These are phyloP conservation scores for Saccharomyces jurei DNA, from an alignment of 805 yeast species.

Conservation along the genomic window DNA sequence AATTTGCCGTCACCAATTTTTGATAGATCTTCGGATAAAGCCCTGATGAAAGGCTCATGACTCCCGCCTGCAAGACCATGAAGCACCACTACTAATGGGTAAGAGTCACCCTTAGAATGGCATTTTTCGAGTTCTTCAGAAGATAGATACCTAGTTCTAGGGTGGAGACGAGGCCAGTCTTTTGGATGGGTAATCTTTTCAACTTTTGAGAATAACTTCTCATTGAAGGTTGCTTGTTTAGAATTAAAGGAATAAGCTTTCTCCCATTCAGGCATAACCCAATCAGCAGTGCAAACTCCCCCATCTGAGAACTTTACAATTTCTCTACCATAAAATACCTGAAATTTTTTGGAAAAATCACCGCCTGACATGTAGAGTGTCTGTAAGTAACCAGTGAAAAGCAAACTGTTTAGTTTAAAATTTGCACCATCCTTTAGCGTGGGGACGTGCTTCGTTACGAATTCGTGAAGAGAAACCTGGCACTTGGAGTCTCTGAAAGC, in stretches of 20 bases:
- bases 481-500: constrained; percentile 12
- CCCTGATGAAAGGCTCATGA: constrained; percentile 61
- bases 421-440: constrained; percentile 39
- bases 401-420: constrained; percentile 51
- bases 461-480: constrained; percentile 14
- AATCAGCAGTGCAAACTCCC: constrained; percentile 69
- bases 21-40: constrained; percentile 39
- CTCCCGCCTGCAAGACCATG: constrained; percentile 79
- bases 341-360: constrained; percentile 40
- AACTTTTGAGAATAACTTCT: constrained; percentile 23
- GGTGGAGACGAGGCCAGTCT: constrained; percentile 52
- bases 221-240: constrained; percentile 11
- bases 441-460: constrained; percentile 31
- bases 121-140: constrained; percentile 34
- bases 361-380: constrained; percentile 59
- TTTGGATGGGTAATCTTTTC: constrained; percentile 38
- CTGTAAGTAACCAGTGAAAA: constrained; percentile 68
- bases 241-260: constrained; percentile 8
- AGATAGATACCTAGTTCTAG: constrained; percentile 54
- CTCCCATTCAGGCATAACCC: constrained; percentile 35
- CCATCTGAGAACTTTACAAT: constrained; percentile 51
- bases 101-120: constrained; percentile 29
- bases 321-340: constrained; percentile 67
- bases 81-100: constrained; percentile 51
- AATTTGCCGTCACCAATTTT: constrained; percentile 33